Percentiles rank a stretch among this genome's conserved stretches.
phyloP scores from a whole-genome alignment of 345 rosid genomes.

The Hibiscus mutabilis region DNA sequence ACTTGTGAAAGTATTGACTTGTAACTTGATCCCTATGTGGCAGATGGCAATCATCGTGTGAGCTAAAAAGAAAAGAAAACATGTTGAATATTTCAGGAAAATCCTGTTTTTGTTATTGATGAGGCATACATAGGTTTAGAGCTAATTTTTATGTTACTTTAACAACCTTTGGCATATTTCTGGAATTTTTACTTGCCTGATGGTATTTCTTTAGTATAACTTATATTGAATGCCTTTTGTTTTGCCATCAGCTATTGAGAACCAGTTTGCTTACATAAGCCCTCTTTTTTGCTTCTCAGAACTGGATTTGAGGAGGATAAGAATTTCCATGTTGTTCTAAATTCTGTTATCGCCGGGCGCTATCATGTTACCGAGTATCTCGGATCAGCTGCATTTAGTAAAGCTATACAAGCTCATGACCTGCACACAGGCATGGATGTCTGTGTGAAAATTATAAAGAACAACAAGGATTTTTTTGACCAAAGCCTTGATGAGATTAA shows the following conservation, averaged over 20 bases:
- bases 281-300: constrained; percentile 40
- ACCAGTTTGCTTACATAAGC: constrained; percentile 13
- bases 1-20: not conserved
- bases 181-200: not conserved
- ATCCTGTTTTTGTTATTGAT: not conserved
- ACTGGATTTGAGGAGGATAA: constrained; percentile 99
- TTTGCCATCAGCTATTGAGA: not conserved
- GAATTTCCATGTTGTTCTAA: constrained; percentile 89
- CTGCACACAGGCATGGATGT: constrained; percentile 98
- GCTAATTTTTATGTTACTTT: not conserved
- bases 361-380: constrained; percentile 98
- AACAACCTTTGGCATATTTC: not conserved
- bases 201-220: not conserved
- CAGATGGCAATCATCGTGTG: not conserved
- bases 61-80: not conserved
- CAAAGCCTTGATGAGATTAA: constrained; percentile 99
- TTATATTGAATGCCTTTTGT: not conserved
- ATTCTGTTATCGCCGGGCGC: constrained; percentile 93
- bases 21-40: not conserved
- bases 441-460: constrained; percentile 94
- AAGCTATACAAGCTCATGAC: constrained; percentile 99
- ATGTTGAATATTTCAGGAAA: not conserved
- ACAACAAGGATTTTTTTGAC: constrained; percentile 98
- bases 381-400: constrained; percentile 99
- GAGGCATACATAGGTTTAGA: not conserved